These are phyloP conservation scores for Pugionium dolabratum DNA, from an alignment of 345 rosid species.

Conservation along the genomic window DNA sequence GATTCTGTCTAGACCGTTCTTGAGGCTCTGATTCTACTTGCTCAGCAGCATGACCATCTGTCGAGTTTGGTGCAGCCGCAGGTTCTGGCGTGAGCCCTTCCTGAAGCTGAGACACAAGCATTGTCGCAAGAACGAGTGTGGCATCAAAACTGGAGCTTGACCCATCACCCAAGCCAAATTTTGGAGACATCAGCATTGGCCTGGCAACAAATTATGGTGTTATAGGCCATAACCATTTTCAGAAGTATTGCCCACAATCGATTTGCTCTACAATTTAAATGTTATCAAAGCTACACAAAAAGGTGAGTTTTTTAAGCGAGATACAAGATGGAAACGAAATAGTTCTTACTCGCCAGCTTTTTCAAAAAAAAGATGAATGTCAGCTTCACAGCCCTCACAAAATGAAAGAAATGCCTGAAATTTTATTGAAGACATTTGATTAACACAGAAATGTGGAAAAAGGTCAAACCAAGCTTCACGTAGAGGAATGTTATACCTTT, in stretches of 20 bases:
- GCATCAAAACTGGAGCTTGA: conserved; percentile 73
- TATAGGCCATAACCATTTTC: conserved; percentile 11
- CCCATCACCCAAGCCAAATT: conserved; percentile 77
- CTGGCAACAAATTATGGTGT: conserved; percentile 44
- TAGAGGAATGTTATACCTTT: conserved; percentile 52
- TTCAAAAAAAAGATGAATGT: conserved; percentile 76
- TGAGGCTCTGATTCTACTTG: conserved; percentile 49
- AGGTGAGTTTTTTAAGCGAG: not conserved
- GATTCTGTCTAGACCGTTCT: conserved; percentile 53
- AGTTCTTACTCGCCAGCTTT: conserved; percentile 91
- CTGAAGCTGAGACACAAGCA: conserved; percentile 81
- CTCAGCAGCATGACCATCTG: conserved; percentile 45
- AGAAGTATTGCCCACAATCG: not conserved
- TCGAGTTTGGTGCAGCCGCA: conserved; percentile 44
- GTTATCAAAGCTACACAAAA: conserved; percentile 16
- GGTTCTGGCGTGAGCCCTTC: conserved; percentile 60
- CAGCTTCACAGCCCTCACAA: conserved; percentile 88
- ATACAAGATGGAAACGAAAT: conserved; percentile 12
- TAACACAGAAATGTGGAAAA: conserved; percentile 2
- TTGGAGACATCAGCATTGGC: conserved; percentile 91
- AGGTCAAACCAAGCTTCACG: conserved; percentile 16
- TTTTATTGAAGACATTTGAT: not conserved
- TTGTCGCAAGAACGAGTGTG: conserved; percentile 83
- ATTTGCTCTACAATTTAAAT: conserved; percentile 2
- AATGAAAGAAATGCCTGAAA: conserved; percentile 88